Conservation (phyloP, 164 flowering plant species). For the Stephania yunnanensis region DNA sequence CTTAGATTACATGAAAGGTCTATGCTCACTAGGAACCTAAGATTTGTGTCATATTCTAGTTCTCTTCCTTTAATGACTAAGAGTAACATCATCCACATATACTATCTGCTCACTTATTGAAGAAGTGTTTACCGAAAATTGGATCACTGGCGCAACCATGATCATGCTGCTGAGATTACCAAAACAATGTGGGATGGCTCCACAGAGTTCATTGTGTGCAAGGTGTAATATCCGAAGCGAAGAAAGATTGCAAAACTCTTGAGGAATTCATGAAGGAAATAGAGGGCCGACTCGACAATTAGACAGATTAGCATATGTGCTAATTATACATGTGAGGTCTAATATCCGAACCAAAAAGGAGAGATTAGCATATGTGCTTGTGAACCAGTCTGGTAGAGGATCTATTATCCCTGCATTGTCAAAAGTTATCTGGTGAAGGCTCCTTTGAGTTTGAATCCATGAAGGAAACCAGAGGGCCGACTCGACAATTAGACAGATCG, state of each 20-base stretch:
- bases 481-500: too few relatives aligned
- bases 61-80: conserved; percentile 1
- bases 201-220: not conserved
- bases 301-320: too few relatives aligned
- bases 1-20: not conserved
- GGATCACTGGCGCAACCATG: not conserved
- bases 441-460: too few relatives aligned
- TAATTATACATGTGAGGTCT: too few relatives aligned
- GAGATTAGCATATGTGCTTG: not conserved
- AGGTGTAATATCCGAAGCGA: not conserved
- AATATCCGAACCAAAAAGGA: conserved; percentile 1
- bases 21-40: not conserved
- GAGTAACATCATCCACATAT: not conserved
- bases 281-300: too few relatives aligned
- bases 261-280: too few relatives aligned
- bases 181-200: conserved; percentile 3
- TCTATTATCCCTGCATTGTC: too few relatives aligned
- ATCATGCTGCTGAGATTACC: not conserved
- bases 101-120: not conserved
- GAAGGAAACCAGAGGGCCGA: too few relatives aligned
- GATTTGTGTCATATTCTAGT: not conserved
- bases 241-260: not conserved
- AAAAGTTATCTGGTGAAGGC: too few relatives aligned
- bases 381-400: too few relatives aligned
- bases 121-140: not conserved